phyloP scores from a whole-genome alignment of 2,329 filamentous ascomycete genomes.

The Orbilia javanica region DNA sequence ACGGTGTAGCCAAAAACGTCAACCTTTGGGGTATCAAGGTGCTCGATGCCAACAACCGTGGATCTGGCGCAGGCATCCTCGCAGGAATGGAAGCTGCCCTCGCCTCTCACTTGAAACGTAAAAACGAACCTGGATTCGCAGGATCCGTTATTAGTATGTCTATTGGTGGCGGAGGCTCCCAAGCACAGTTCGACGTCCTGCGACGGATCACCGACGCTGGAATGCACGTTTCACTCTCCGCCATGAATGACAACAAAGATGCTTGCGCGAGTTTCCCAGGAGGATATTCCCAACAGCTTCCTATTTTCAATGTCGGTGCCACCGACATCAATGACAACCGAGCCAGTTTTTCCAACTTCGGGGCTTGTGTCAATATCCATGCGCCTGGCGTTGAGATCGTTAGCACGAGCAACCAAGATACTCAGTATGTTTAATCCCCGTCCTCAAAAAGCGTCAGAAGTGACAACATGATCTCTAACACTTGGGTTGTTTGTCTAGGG shows the following conservation, averaged over 20 bases:
- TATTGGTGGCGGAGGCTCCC: slow-evolving; percentile 64
- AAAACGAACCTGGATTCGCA: slow-evolving; percentile 1
- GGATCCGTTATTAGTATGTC: slow-evolving; percentile 65
- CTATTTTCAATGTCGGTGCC: slow-evolving; percentile 64
- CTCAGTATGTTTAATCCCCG: slow-evolving; percentile 23
- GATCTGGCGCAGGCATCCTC: slow-evolving; percentile 16
- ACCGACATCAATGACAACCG: slow-evolving; percentile 62
- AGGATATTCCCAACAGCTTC: slow-evolving; percentile 59
- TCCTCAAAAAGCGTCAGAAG: no score
- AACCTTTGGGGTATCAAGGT: slow-evolving; percentile 42
- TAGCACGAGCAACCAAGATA: slow-evolving; percentile 67
- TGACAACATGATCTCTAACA: slow-evolving; percentile 6
- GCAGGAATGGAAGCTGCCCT: slow-evolving; percentile 40
- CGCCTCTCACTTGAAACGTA: slow-evolving; percentile 22
- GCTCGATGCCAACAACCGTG: slow-evolving; percentile 20
- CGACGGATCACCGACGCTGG: slow-evolving; percentile 28
- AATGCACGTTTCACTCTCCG: slow-evolving; percentile 39
- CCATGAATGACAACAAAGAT: slow-evolving; percentile 37
- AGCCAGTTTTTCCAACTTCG: slow-evolving; percentile 66
- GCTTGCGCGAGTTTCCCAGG: slow-evolving; percentile 29
- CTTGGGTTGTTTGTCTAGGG: background rate
- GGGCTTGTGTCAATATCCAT: slow-evolving; percentile 65
- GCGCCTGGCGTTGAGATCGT: slow-evolving; percentile 65
- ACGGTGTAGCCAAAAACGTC: slow-evolving; percentile 48
- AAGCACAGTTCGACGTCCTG: slow-evolving; percentile 23